phyloP scores from a whole-genome alignment of 306 rosid genomes.

The Quercus suber region DNA sequence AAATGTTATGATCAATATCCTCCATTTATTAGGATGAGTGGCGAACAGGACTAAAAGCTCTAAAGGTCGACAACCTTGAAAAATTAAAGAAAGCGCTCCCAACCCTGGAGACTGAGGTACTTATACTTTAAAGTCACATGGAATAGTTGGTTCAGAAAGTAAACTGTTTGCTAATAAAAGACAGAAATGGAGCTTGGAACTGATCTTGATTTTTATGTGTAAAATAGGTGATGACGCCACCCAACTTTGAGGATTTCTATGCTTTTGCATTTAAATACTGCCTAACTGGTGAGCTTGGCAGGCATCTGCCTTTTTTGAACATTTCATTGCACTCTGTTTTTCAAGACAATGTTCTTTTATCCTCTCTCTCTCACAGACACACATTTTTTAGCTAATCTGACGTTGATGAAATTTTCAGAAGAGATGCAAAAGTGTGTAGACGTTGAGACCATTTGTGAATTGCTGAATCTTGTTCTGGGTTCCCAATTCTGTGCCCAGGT shows the following conservation, averaged over 20 bases:
- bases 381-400: not conserved
- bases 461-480: conserved; percentile 50
- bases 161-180: conserved; percentile 9
- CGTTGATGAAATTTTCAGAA: conserved; percentile 44
- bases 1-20: conserved; percentile 7
- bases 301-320: conserved; percentile 9
- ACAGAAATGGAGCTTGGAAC: conserved; percentile 1
- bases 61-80: conserved; percentile 40
- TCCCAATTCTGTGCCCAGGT: conserved; percentile 48
- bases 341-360: conserved; percentile 8
- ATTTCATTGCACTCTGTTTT: conserved; percentile 3
- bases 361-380: not conserved
- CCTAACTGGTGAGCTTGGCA: conserved; percentile 49
- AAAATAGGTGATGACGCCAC: conserved; percentile 40
- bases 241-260: conserved; percentile 56
- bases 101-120: conserved; percentile 59
- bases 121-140: not conserved
- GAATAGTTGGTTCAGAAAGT: conserved; percentile 12
- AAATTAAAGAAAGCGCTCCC: conserved; percentile 50
- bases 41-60: conserved; percentile 57
- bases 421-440: conserved; percentile 66
- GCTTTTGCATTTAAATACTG: conserved; percentile 52
- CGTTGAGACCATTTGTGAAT: conserved; percentile 52
- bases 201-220: conserved; percentile 21
- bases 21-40: conserved; percentile 58